Percentiles rank a stretch among this genome's conserved stretches.
Evolutionary conservation across 306 rosid species (phyloP).

Genomic region (Medicago arabica): DNA sequence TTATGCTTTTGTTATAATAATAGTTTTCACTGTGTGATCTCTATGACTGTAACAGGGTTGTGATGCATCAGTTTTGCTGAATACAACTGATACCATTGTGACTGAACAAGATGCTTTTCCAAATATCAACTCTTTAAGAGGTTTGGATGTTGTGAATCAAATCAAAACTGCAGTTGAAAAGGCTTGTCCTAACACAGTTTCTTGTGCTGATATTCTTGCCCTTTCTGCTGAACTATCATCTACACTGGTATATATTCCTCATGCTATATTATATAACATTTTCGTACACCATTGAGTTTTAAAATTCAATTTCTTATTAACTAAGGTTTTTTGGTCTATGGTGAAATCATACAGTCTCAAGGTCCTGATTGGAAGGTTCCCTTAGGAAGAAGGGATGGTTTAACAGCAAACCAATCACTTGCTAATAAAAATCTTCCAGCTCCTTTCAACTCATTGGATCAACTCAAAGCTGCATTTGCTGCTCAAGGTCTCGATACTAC

Average conservation of each 20-base stretch:
- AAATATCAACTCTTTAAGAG: slow-evolving; percentile 61
- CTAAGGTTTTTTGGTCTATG: not conserved
- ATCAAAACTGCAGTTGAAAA: slow-evolving; percentile 58
- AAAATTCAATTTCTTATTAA: not conserved
- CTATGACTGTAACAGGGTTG: slow-evolving; percentile 51
- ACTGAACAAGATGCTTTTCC: slow-evolving; percentile 52
- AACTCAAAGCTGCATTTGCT: slow-evolving; percentile 35
- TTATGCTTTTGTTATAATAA: not conserved
- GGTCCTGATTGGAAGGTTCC: slow-evolving; percentile 54
- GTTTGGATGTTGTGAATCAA: slow-evolving; percentile 57
- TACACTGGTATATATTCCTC: slow-evolving; percentile 31
- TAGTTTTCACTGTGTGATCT: not conserved
- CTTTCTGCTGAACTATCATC: slow-evolving; percentile 59
- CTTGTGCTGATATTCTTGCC: slow-evolving; percentile 69
- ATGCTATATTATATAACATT: too few relatives aligned
- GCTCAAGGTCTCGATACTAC: slow-evolving; percentile 47
- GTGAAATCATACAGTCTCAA: slow-evolving; percentile 34
- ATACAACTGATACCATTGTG: slow-evolving; percentile 49
- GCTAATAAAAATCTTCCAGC: slow-evolving; percentile 49
- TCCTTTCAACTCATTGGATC: slow-evolving; percentile 20
- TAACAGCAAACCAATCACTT: slow-evolving; percentile 43
- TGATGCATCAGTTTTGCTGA: slow-evolving; percentile 65
- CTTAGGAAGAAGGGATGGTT: slow-evolving; percentile 61
- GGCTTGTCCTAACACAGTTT: slow-evolving; percentile 53
- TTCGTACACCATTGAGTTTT: not conserved